phyloP scores from a whole-genome alignment of 805 yeast species.

The Teunomyces atbi region DNA sequence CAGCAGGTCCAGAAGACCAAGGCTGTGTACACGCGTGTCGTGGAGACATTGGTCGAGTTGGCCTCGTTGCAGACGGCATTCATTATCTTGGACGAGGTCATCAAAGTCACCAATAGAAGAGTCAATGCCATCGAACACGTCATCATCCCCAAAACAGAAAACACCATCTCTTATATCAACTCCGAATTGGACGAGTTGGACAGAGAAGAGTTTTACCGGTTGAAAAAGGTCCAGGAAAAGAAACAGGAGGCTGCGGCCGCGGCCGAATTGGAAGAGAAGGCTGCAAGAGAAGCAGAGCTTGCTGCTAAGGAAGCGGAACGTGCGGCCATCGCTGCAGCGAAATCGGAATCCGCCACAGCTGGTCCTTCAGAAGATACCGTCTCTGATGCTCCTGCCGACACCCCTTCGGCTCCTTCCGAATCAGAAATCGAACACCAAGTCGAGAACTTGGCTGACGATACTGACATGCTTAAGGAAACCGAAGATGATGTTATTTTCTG shows the following conservation, averaged over 20 bases:
- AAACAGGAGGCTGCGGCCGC: conserved; percentile 77
- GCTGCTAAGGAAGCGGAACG: conserved; percentile 14
- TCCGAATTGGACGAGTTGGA: conserved; percentile 96
- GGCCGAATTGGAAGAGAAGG: conserved; percentile 53
- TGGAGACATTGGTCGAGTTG: conserved; percentile 92
- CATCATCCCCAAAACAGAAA: conserved; percentile 95
- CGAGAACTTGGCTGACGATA: conserved; percentile 24
- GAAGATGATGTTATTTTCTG: conserved; percentile 48
- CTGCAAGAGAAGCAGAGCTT: conserved; percentile 14
- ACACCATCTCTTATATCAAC: conserved; percentile 87
- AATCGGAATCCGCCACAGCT: not conserved
- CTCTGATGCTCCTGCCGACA: not conserved
- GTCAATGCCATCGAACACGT: conserved; percentile 99
- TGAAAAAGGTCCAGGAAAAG: conserved; percentile 95
- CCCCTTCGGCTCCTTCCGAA: conserved; percentile 10
- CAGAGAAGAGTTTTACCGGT: conserved; percentile 95
- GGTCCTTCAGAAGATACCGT: not conserved
- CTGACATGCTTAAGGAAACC: conserved; percentile 36
- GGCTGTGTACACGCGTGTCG: conserved; percentile 89
- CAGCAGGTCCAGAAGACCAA: conserved; percentile 96
- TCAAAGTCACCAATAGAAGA: conserved; percentile 96
- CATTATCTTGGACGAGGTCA: conserved; percentile 94
- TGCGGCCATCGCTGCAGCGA: conserved; percentile 16
- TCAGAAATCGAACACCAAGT: conserved; percentile 28
- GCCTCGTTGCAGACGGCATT: conserved; percentile 97